Evolutionary conservation across 2,329 filamentous ascomycete species (phyloP).

Genomic region (Grosmannia serpens): DNA sequence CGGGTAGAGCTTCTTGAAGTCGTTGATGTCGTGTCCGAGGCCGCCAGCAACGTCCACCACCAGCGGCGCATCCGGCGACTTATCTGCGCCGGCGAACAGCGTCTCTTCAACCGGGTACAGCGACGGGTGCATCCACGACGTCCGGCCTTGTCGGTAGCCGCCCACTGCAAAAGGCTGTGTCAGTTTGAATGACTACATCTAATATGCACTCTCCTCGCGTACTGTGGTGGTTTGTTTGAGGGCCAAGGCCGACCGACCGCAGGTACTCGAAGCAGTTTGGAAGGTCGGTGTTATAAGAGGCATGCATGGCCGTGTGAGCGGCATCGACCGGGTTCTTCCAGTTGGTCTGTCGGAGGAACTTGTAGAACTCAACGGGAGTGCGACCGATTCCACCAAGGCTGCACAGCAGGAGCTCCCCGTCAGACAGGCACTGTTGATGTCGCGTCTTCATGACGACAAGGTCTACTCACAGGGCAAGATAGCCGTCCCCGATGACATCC

Average conservation of each 20-base stretch:
- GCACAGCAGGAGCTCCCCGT: not conserved
- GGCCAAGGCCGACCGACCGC: conserved; percentile 6
- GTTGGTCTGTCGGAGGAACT: not conserved
- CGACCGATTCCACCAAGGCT: conserved; percentile 6
- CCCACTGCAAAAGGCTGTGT: conserved; percentile 11
- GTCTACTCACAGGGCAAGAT: conserved; percentile 14
- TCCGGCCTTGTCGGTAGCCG: conserved; percentile 22
- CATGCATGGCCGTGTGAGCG: conserved; percentile 1
- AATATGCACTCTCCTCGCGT: conserved; percentile 1
- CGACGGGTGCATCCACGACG: conserved; percentile 20
- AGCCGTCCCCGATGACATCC: conserved; percentile 20
- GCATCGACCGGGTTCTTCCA: not conserved
- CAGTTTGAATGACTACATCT: not conserved
- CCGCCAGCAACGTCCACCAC: conserved; percentile 25
- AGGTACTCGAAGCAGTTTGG: conserved; percentile 9
- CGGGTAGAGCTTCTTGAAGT: conserved; percentile 16
- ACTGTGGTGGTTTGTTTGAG: conserved; percentile 14
- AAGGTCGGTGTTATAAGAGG: conserved; percentile 6
- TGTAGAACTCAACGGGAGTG: not conserved
- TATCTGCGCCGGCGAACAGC: conserved; percentile 18
- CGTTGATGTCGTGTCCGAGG: conserved; percentile 23
- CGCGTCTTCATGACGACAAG: no score
- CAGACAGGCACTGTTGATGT: not conserved
- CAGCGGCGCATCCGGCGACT: conserved; percentile 13
- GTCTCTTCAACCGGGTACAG: conserved; percentile 22